Conservation (phyloP, 108 stramenopile species). For the Aureococcus anophagefferens region DNA sequence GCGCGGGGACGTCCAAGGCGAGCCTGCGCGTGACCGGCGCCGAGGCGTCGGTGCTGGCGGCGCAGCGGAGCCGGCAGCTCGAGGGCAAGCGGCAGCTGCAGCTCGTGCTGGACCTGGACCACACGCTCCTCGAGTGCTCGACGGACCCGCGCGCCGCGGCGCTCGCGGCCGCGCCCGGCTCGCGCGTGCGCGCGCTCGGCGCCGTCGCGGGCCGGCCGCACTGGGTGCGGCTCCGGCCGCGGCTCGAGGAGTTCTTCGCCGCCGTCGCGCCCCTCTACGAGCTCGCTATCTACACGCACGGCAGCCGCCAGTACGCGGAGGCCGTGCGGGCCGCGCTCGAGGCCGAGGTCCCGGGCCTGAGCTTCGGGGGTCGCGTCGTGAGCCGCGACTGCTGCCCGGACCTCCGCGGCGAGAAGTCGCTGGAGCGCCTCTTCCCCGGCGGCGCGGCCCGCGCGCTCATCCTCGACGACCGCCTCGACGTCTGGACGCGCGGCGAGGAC, state of each 20-base stretch:
- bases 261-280: neutral
- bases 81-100: neutral
- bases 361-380: neutral
- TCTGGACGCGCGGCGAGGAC: neutral
- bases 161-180: neutral
- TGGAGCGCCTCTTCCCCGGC: neutral
- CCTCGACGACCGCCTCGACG: neutral
- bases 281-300: neutral
- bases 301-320: neutral
- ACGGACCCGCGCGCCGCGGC: neutral
- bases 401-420: neutral
- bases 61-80: neutral
- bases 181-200: too few relatives aligned
- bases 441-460: neutral
- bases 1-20: neutral
- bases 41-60: neutral
- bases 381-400: neutral
- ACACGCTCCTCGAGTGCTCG: neutral
- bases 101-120: neutral
- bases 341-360: neutral
- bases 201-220: too few relatives aligned
- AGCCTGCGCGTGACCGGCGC: neutral
- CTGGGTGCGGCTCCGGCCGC: too few relatives aligned
- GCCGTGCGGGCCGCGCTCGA: neutral
- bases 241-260: neutral